Percentiles rank a stretch among this genome's conserved stretches.
Conservation (phyloP, 768 basidiomycete genomes). For the Neoboletus brunneissimus region DNA sequence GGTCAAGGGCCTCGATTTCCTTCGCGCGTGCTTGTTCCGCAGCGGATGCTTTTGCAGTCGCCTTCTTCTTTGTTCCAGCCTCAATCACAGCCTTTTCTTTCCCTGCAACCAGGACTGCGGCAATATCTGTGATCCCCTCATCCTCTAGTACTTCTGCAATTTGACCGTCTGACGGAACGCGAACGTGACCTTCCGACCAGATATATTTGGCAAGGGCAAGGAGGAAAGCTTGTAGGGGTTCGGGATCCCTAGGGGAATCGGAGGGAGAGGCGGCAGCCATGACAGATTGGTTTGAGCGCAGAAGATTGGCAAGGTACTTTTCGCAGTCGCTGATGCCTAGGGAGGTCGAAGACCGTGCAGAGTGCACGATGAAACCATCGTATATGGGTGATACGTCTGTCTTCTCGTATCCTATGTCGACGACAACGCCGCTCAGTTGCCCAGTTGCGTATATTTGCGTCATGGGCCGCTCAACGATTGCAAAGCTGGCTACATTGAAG, state of each 20-base stretch:
- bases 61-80: conserved; percentile 75
- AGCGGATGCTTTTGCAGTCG: conserved; percentile 66
- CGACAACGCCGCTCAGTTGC: conserved; percentile 66
- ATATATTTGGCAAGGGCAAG: conserved; percentile 64
- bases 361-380: conserved; percentile 63
- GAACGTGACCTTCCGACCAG: conserved; percentile 62
- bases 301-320: conserved; percentile 68
- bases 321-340: conserved; percentile 74
- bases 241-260: conserved; percentile 44
- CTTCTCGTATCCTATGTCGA: conserved; percentile 75
- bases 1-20: conserved; percentile 82
- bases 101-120: conserved; percentile 87
- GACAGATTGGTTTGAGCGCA: conserved; percentile 67
- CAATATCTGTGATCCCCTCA: conserved; percentile 87
- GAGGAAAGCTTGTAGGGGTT: conserved; percentile 48
- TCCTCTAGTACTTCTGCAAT: conserved; percentile 62
- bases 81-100: conserved; percentile 89
- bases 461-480: conserved; percentile 78
- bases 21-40: conserved; percentile 78
- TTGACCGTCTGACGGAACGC: conserved; percentile 73
- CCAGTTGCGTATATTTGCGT: conserved; percentile 80
- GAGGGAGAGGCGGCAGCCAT: conserved; percentile 56
- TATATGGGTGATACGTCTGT: conserved; percentile 79
- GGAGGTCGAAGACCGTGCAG: conserved; percentile 51
- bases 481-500: conserved; percentile 84